Evolutionary conservation across 2,329 filamentous ascomycete genomes (phyloP), one percentile per base, ranked within the genome.

Genomic region (Cladosporium velox): DNA sequence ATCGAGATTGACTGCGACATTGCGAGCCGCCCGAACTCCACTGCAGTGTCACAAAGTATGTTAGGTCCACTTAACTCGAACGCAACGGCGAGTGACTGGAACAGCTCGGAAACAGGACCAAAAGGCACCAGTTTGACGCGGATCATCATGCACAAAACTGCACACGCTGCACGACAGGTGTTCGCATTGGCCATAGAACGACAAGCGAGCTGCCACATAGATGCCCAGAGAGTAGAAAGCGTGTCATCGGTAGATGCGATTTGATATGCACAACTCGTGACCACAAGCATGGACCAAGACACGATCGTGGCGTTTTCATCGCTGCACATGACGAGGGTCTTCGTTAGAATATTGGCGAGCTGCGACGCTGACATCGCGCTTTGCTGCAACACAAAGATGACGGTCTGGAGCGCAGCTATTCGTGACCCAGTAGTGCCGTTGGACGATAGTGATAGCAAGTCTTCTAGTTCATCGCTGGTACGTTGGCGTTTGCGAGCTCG

Each of bases 281-380:
- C 87, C n/a, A 89, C 90, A 62, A 97, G 77, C 81, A 96, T 87
- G 21, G 92, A 90, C 95, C 95, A 99, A 0, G 89, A 91, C 8
- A 89, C 86, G 49, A 89, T 81, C 10, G 79, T 77, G 15, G 80
- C 79, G 70, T 90, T 88, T 72, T 96, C 93, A 73, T 95, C 90
- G 11, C 86, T 70, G 52, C 72, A 73, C 64, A 66, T 69, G 1
- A 66, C 30, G 7, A 66, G 54, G 11, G 73, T 32, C 10, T 32
- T 67, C 18, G 72, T 67, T 3, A 72, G 47, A 3, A 68, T 51
- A 11, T 28, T 59, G 2, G 21, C 41, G 7, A 74, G 35, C n/a
- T 73, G 70, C 12, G 55, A 49, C 6, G 55, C 15, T 18, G 67
- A 62, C 14, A 81, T 66, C 2, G 69, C 67, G 12, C 70, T 72